Evolutionary conservation across 2,329 filamentous ascomycete genomes (phyloP).

Genomic region (Aspergillus quadricinctus): DNA sequence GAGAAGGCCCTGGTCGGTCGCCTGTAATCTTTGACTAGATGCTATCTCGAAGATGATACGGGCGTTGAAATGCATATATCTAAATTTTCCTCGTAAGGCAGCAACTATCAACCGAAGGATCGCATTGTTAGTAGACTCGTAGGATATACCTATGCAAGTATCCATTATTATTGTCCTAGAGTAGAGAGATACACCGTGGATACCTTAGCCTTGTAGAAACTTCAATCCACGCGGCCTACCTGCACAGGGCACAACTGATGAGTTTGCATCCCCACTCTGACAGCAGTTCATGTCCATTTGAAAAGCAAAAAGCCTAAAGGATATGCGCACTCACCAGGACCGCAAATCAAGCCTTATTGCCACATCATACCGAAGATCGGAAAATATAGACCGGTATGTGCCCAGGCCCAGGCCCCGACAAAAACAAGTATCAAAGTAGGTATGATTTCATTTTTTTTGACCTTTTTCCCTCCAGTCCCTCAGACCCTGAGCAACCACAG

Average conservation of each 20-base stretch:
- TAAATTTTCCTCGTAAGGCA: no score
- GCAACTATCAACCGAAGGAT: no score
- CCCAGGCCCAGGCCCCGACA: neutral
- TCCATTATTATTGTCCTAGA: neutral
- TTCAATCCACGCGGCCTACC: conserved; percentile 1
- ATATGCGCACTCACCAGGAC: neutral
- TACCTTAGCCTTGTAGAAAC: neutral
- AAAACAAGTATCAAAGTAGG: neutral
- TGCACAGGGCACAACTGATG: conserved; percentile 13
- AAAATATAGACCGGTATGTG: neutral
- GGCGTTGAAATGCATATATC: no score
- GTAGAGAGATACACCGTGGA: neutral
- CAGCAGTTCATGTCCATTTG: conserved; percentile 2
- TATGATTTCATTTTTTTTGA: neutral
- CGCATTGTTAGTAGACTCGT: neutral
- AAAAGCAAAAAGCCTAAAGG: neutral
- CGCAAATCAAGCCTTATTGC: neutral
- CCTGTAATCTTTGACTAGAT: no score
- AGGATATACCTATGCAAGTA: neutral
- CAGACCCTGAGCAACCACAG: neutral
- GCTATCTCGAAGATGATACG: no score
- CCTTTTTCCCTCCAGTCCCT: neutral
- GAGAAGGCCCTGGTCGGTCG: neutral
- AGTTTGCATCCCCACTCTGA: conserved; percentile 11
- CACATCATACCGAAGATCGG: neutral